These are phyloP conservation scores for Cruciata laevipes DNA, from an alignment of 257 asterid genomes.

Conservation along the genomic window DNA sequence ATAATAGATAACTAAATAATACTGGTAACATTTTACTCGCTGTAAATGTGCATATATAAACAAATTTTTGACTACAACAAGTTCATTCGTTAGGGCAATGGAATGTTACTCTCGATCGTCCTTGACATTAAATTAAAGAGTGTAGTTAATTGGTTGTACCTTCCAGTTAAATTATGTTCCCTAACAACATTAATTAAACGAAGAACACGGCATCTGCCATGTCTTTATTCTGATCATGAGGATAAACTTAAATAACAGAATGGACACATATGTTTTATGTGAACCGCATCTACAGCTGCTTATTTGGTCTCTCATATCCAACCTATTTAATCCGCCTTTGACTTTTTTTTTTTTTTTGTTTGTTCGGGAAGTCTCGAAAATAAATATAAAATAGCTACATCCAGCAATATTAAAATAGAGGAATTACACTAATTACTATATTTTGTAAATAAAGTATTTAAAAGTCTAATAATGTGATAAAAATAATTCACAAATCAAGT, in stretches of 20 bases:
- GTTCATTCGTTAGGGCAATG: too few species aligned
- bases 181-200: not conserved
- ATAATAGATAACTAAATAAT: too few species aligned
- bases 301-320: not conserved
- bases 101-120: not conserved
- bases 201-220: not conserved
- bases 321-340: not conserved
- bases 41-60: too few species aligned
- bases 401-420: too few species aligned
- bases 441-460: too few species aligned
- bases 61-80: too few species aligned
- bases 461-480: too few species aligned
- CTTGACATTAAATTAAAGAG: not conserved
- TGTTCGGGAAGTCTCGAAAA: not conserved
- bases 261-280: not conserved
- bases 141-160: not conserved
- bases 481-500: too few species aligned
- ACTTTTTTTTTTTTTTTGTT: not conserved
- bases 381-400: not conserved
- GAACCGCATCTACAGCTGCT: not conserved
- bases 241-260: not conserved
- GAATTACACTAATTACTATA: too few species aligned
- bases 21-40: too few species aligned
- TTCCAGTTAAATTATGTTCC: not conserved
- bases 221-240: not conserved